These are phyloP conservation scores for Cladophialophora psammophila DNA, from an alignment of 2,329 filamentous ascomycete genomes.

Conservation along the genomic window DNA sequence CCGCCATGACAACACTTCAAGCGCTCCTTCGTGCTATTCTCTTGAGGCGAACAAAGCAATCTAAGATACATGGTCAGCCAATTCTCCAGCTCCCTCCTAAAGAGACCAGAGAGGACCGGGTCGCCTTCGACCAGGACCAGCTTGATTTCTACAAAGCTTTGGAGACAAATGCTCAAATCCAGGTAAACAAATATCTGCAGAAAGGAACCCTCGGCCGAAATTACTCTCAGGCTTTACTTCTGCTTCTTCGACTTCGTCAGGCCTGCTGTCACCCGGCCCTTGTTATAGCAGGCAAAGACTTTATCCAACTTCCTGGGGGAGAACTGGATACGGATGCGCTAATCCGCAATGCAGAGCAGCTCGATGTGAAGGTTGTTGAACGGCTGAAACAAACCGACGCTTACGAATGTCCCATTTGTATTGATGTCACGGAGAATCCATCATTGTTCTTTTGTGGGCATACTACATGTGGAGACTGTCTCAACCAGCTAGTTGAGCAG, in stretches of 20 bases:
- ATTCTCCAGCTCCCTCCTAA: slow-evolving; percentile 74
- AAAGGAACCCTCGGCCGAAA: slow-evolving; percentile 66
- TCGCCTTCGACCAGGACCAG: slow-evolving; percentile 73
- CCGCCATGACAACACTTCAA: slow-evolving; percentile 74
- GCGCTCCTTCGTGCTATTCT: slow-evolving; percentile 80
- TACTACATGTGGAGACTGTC: slow-evolving; percentile 76
- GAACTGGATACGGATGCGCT: slow-evolving; percentile 62
- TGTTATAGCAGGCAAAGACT: slow-evolving; percentile 62
- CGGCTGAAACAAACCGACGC: slow-evolving; percentile 67
- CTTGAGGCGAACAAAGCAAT: slow-evolving; percentile 81
- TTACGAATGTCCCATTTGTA: slow-evolving; percentile 84
- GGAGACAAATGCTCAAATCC: slow-evolving; percentile 70
- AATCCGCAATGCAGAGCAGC: slow-evolving; percentile 61
- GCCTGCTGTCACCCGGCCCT: slow-evolving; percentile 79
- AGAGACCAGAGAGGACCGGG: slow-evolving; percentile 66
- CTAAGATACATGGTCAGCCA: slow-evolving; percentile 78
- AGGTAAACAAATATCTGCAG: slow-evolving; percentile 76
- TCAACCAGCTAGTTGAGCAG: slow-evolving; percentile 72
- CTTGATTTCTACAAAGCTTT: slow-evolving; percentile 69
- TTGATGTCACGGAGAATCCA: slow-evolving; percentile 76
- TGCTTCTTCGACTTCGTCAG: slow-evolving; percentile 80
- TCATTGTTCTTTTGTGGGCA: slow-evolving; percentile 87
- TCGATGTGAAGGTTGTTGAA: slow-evolving; percentile 68
- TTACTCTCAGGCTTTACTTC: slow-evolving; percentile 80
- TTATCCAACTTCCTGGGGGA: slow-evolving; percentile 60